phyloP scores from a whole-genome alignment of 1,139 yeast genomes.

The Dujonia santamariae region DNA sequence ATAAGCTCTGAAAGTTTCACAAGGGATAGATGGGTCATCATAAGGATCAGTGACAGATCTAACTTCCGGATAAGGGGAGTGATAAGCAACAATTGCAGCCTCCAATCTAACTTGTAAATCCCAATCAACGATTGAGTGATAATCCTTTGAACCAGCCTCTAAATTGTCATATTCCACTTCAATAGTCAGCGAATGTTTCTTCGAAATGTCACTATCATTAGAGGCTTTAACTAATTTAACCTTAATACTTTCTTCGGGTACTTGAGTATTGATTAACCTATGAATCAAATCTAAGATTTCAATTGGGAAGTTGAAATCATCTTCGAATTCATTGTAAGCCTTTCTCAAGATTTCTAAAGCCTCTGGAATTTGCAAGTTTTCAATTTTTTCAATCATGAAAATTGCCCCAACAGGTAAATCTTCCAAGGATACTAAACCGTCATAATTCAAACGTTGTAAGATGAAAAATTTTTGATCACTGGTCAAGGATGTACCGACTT shows the following conservation, averaged over 20 bases:
- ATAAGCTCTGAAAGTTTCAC: constrained; percentile 52
- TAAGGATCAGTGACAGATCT: constrained; percentile 48
- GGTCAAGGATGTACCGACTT: constrained; percentile 22
- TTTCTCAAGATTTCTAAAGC: constrained; percentile 39
- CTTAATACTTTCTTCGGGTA: too few species aligned
- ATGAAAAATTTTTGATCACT: constrained; percentile 24
- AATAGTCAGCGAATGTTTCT: background rate
- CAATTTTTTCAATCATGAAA: constrained; percentile 39
- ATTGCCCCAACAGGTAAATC: constrained; percentile 31
- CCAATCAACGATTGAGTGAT: constrained; percentile 12
- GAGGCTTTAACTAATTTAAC: too few species aligned
- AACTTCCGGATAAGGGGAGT: constrained; percentile 58
- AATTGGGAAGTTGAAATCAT: constrained; percentile 50
- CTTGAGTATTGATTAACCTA: constrained; percentile 14
- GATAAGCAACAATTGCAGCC: constrained; percentile 42
- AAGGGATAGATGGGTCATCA: constrained; percentile 42
- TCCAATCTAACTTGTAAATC: constrained; percentile 25
- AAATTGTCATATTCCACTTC: background rate
- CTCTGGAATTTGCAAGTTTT: constrained; percentile 31
- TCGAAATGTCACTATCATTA: too few species aligned
- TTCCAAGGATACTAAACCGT: constrained; percentile 20
- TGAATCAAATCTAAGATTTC: constrained; percentile 25
- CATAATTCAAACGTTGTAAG: constrained; percentile 25
- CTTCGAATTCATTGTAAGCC: constrained; percentile 36
- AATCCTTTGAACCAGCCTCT: constrained; percentile 9